phyloP scores from a whole-genome alignment of 305 asterid species.

The Fraxinus paxiana region DNA sequence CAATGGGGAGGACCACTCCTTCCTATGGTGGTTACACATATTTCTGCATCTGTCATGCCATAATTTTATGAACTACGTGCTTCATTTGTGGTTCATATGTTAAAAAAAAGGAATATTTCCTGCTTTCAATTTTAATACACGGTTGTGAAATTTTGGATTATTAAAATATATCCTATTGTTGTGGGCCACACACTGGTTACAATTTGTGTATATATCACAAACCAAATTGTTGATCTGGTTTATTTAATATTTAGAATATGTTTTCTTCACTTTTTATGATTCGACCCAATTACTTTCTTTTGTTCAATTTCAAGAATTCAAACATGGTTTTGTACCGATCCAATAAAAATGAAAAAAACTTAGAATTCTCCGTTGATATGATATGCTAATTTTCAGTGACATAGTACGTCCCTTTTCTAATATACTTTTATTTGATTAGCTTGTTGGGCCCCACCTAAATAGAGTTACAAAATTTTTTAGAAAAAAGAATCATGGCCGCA shows the following conservation, averaged over 20 bases:
- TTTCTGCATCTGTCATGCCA: neutral
- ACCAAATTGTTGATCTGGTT: neutral
- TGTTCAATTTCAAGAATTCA: neutral
- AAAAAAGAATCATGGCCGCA: neutral
- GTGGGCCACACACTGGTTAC: neutral
- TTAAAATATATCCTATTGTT: neutral
- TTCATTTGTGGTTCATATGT: neutral
- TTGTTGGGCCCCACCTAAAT: neutral
- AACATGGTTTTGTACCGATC: neutral
- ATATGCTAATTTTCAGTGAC: neutral
- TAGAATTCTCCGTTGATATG: neutral
- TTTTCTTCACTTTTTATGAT: neutral
- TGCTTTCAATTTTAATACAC: neutral
- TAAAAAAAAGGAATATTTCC: neutral
- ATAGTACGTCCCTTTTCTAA: neutral
- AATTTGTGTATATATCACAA: neutral
- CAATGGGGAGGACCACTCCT: slow-evolving; percentile 25
- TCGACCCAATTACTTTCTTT: neutral
- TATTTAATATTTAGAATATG: neutral
- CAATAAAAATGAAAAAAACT: neutral
- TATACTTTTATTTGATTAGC: neutral
- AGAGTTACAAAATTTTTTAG: neutral
- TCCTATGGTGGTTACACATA: slow-evolving; percentile 4
- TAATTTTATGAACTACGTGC: neutral
- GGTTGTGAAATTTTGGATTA: neutral